Conservation (phyloP, 805 yeast species). For the Candida incommunis region DNA sequence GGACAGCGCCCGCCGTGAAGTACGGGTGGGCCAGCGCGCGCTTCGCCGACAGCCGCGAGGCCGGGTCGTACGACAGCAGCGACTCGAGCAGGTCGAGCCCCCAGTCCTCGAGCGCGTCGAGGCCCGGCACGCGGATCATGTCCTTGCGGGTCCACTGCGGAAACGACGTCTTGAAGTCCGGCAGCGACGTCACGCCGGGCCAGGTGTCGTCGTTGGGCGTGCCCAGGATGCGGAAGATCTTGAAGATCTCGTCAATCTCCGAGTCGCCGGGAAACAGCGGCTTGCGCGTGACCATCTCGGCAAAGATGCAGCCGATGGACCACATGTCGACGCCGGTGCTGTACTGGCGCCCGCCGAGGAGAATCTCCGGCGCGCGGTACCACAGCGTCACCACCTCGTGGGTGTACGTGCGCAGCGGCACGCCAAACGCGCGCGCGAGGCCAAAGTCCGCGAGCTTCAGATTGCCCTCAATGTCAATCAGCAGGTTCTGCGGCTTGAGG, state of each 20-base stretch:
- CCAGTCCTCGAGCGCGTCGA: slow-evolving; percentile 40
- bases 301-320: slow-evolving; percentile 96
- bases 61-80: slow-evolving; percentile 82
- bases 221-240: slow-evolving; percentile 84
- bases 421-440: slow-evolving; percentile 93
- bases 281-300: slow-evolving; percentile 92
- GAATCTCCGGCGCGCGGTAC: slow-evolving; percentile 94
- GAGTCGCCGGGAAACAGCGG: slow-evolving; percentile 96
- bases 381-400: slow-evolving; percentile 97
- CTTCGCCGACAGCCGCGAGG: slow-evolving; percentile 85
- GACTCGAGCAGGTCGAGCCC: slow-evolving; percentile 72
- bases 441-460: slow-evolving; percentile 89
- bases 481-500: slow-evolving; percentile 87
- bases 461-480: slow-evolving; percentile 91
- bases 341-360: slow-evolving; percentile 92
- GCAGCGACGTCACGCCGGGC: slow-evolving; percentile 87
- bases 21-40: slow-evolving; percentile 85
- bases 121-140: slow-evolving; percentile 56
- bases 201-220: slow-evolving; percentile 87
- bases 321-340: slow-evolving; percentile 98
- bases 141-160: slow-evolving; percentile 78
- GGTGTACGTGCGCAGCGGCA: slow-evolving; percentile 90
- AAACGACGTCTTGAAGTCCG: slow-evolving; percentile 86
- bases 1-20: slow-evolving; percentile 23
- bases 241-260: slow-evolving; percentile 91